Evolutionary conservation across 2,329 filamentous ascomycete genomes (phyloP).

Genomic region (Aspergillus sp.): DNA sequence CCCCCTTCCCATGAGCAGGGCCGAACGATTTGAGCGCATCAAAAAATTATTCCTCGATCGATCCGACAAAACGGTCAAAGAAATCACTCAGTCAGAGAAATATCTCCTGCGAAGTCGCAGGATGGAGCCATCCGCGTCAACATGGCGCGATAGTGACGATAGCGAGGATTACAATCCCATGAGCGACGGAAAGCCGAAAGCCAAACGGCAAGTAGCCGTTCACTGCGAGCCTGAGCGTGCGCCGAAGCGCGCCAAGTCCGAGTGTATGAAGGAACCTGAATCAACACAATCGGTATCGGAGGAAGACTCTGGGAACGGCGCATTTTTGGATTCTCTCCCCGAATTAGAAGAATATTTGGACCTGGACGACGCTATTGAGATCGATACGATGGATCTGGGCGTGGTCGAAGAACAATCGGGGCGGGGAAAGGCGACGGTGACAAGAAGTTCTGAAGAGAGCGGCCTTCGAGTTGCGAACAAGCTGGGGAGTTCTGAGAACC

Average conservation of each 20-base stretch:
- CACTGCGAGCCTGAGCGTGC: background rate
- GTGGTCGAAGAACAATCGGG: background rate
- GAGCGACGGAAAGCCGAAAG: background rate
- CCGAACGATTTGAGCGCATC: background rate
- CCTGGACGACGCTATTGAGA: too few relatives aligned
- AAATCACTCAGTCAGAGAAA: background rate
- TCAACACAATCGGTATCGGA: background rate
- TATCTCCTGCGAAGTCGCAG: slow-evolving; percentile 18
- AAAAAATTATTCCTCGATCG: slow-evolving; percentile 6
- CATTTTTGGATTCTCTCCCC: slow-evolving; percentile 3
- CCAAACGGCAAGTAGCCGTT: background rate
- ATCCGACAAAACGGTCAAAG: background rate
- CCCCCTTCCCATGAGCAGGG: background rate
- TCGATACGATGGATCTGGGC: background rate
- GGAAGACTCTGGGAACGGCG: background rate
- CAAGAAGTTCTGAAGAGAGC: background rate
- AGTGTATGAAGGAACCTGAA: background rate
- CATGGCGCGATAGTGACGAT: slow-evolving; percentile 37
- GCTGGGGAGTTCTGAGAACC: background rate
- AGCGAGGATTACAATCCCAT: slow-evolving; percentile 36
- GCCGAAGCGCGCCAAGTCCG: background rate
- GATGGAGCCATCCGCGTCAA: slow-evolving; percentile 7
- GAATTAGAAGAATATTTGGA: background rate
- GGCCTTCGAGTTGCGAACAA: background rate
- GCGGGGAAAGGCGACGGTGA: background rate